A percentile compares a stretch with the other conserved stretches of the same genome.
phyloP scores from a whole-genome alignment of 805 yeast species.

The Osmozyma mogii region DNA sequence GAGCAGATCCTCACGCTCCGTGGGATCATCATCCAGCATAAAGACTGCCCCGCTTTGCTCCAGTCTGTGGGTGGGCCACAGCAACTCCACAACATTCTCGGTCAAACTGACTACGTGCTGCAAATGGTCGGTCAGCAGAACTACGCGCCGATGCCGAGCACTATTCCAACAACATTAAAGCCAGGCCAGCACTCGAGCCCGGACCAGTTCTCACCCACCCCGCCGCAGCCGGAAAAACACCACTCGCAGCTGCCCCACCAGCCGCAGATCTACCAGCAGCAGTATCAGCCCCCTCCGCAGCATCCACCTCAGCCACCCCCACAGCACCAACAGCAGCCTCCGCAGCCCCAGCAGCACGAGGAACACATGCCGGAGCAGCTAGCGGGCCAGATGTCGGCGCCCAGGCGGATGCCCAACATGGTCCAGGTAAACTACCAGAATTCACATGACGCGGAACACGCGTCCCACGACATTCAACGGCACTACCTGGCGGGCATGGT shows the following conservation, averaged over 20 bases:
- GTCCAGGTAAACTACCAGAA: not conserved
- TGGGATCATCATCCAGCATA: constrained; percentile 41
- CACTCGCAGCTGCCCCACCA: not conserved
- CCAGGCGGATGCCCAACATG: not conserved
- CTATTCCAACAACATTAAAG: constrained; percentile 33
- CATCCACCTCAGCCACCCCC: constrained; percentile 7
- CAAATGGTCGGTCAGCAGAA: constrained; percentile 19
- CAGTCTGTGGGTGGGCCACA: constrained; percentile 42
- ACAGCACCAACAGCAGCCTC: constrained; percentile 3
- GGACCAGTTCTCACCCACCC: too few relatives aligned
- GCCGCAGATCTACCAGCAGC: not conserved
- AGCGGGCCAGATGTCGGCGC: not conserved
- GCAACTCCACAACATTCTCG: constrained; percentile 35
- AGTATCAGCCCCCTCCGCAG: constrained; percentile 4
- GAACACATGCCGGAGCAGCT: too few relatives aligned
- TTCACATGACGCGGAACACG: not conserved
- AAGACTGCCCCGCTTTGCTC: constrained; percentile 36
- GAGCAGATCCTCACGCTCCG: constrained; percentile 49
- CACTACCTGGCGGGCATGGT: constrained; percentile 3
- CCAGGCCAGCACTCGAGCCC: too few relatives aligned
- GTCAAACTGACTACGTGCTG: constrained; percentile 22
- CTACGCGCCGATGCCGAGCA: constrained; percentile 27
- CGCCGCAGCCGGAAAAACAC: too few relatives aligned
- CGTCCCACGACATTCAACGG: not conserved
- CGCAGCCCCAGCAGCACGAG: too few relatives aligned